Evolutionary conservation across 805 yeast species (phyloP).

Genomic region (Lachancea lanzarotensis): DNA sequence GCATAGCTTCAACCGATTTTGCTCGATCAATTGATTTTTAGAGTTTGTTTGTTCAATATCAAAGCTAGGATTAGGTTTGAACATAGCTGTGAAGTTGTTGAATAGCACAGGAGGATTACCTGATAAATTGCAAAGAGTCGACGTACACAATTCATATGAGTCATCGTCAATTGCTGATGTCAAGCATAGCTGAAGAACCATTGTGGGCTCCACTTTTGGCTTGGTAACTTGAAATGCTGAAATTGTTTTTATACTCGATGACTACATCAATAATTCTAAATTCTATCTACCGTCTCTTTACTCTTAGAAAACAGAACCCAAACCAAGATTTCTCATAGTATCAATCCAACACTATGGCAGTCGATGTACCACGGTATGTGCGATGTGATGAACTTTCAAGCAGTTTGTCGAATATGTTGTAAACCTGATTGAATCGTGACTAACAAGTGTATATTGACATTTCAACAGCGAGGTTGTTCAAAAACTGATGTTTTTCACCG

Average conservation of each 20-base stretch:
- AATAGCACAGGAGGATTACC: slow-evolving; percentile 29
- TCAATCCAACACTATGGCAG: slow-evolving; percentile 24
- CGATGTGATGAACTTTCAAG: background rate
- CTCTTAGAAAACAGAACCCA: background rate
- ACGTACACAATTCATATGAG: slow-evolving; percentile 23
- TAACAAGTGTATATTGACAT: background rate
- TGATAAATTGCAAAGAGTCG: slow-evolving; percentile 26
- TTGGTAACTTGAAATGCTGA: background rate
- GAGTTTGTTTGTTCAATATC: slow-evolving; percentile 24
- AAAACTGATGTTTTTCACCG: slow-evolving; percentile 68
- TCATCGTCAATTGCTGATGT: slow-evolving; percentile 26
- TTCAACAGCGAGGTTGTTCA: slow-evolving; percentile 40
- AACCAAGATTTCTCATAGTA: background rate
- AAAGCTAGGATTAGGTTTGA: slow-evolving; percentile 26
- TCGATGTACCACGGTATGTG: slow-evolving; percentile 40
- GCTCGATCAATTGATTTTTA: slow-evolving; percentile 29
- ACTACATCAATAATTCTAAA: no score
- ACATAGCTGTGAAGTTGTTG: slow-evolving; percentile 22
- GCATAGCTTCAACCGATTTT: slow-evolving; percentile 26
- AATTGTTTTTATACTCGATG: no score
- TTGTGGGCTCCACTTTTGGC: slow-evolving; percentile 4
- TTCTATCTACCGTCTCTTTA: background rate
- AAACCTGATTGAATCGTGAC: background rate
- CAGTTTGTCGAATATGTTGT: background rate
- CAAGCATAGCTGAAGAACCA: slow-evolving; percentile 32